These are phyloP conservation scores for Boletus subparvulus DNA, from an alignment of 768 basidiomycete genomes.

Conservation along the genomic window DNA sequence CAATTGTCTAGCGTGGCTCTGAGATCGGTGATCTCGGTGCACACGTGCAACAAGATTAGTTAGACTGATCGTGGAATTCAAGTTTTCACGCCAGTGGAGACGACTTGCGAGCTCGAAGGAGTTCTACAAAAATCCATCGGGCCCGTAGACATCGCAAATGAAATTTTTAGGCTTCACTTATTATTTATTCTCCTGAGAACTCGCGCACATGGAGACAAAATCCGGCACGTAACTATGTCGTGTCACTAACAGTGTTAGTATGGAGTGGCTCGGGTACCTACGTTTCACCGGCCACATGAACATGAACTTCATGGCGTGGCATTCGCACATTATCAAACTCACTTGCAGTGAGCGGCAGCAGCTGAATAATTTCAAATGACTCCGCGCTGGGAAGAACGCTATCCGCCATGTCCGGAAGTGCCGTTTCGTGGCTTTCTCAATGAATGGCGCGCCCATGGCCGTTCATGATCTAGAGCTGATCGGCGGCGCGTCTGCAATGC, in stretches of 20 bases:
- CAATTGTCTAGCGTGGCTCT: background rate
- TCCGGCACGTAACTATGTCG: background rate
- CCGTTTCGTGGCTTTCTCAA: background rate
- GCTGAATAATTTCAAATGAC: background rate
- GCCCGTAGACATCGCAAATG: background rate
- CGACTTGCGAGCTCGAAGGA: background rate
- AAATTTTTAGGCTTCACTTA: background rate
- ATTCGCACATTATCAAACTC: background rate
- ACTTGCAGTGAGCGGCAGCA: background rate
- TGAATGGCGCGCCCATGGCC: background rate
- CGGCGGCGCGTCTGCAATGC: too few species aligned
- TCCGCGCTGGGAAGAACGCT: background rate
- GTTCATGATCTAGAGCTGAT: background rate
- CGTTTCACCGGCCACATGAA: too few species aligned
- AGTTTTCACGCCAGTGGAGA: background rate
- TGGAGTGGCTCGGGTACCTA: too few species aligned
- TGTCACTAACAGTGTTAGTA: too few species aligned
- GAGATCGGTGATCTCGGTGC: background rate
- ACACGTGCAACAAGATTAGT: background rate
- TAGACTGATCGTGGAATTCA: background rate
- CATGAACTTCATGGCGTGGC: background rate
- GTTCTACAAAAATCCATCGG: background rate
- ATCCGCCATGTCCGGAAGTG: background rate
- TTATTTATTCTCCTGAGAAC: background rate
- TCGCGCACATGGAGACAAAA: background rate